Evolutionary conservation across 148 eudicot genomes (phyloP), one percentile per base, ranked within the genome.

Genomic region (Vaccinium vitisidaea): DNA sequence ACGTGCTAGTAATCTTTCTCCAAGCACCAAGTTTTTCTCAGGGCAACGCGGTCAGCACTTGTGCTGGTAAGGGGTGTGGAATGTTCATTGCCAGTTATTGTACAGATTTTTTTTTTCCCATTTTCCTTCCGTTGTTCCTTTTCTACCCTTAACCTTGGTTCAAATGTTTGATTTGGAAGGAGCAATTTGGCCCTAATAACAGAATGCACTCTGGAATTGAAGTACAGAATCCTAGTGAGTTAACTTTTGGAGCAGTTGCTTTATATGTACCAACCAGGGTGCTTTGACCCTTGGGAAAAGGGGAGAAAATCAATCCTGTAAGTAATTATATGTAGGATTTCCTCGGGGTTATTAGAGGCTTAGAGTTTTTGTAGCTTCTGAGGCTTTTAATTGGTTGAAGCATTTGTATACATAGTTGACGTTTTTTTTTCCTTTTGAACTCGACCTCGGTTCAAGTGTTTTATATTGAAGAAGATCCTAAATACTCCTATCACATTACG

Each of bases 31-130:
- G 80, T 58, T 88, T 83, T 87, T 81, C 79, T 84, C 83, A 32
- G 82, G 82, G 67, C 80, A 78, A 81, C 61, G 77, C 59, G 36
- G 55, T 67, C 77, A 70, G 85, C 53, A 83, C 84, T 91, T 83
- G 46, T 88, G 86, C 91, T 86, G 92, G 92, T 86, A 87, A 86
- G 82, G 84, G 87, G 85, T 90, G 90, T 87, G 63, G 73, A 80
- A 88, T 79, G 90, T 89, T 90, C 85, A 88, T 83, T 84, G 76
- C 84, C 69, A 63, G 69, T 76, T 82, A 52, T 63, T 92, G 94
- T 92, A 92, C 90, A 92, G 87, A 88, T 59, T 39, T 36, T 59
- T 39, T 70, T 84, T 82, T 43, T 79, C 36, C 32, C 76, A 11
- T 77, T 21, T n/a, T 52, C 27, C 14, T 80, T 55, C 15, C 4